Evolutionary conservation across 164 flowering plant genomes (phyloP), one percentile per base, ranked within the genome.

Genomic region (Liriodendron chinense): DNA sequence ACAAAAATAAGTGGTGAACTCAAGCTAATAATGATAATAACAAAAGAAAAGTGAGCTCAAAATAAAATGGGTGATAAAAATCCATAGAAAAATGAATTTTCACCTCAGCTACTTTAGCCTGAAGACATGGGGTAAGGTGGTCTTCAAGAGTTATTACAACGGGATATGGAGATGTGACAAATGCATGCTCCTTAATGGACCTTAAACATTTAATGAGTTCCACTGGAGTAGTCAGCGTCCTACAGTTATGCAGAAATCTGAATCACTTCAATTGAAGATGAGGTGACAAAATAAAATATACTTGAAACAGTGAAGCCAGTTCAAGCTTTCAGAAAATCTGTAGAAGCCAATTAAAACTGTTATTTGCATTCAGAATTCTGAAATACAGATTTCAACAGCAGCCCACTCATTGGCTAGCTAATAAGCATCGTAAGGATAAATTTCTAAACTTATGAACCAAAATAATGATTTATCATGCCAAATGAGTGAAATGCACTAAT

Each of bases 61-160:
- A 34, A 34, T 34, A 21, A 63, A 63, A 63, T 18, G 1, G n/a
- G 49, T 50, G 12, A 9, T 53, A 53, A 53, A 53, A 53, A 53
- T 14, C 57, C 57, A 53, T 9, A 53, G 16, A 53, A 53, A 53
- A 53, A 53, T 34, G 43, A 63, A 47, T n/a, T n/a, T 71, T 73
- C 70, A 91, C 96, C 91, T 87, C 82, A 26, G 96, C 96, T 72
- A 85, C 92, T 90, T 88, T 90, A 77, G 88, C 89, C 77, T 89
- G 92, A 77, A 87, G 96, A 21, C 85, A 85, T 43, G 89, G 83
- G 1, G 94, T 86, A 65, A 90, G 90, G 78, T 91, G 96, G 63
- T 91, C 94, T 80, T 91, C 96, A 20, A 91, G 77, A 71, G 96
- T 91, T 62, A 91, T 83, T 25, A 91, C 79, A 23, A 91, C 89